These are phyloP conservation scores for Exophiala viscosa DNA, from an alignment of 2,329 filamentous ascomycete species.

Conservation along the genomic window DNA sequence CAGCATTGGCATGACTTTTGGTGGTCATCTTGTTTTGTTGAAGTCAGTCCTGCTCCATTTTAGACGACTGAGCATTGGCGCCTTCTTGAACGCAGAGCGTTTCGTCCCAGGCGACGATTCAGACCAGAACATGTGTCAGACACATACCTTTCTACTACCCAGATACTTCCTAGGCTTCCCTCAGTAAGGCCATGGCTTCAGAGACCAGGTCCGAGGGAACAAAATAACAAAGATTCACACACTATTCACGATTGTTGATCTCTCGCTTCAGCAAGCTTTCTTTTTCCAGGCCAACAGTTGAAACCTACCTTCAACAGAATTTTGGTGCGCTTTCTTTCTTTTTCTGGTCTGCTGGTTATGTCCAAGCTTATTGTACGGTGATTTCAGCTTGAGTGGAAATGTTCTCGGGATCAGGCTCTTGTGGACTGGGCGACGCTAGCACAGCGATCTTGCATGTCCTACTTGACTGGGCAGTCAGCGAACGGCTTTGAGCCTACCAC, in stretches of 20 bases:
- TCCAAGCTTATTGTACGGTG: neutral
- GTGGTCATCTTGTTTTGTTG: too few species aligned
- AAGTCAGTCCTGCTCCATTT: neutral
- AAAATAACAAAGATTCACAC: slow-evolving; percentile 5
- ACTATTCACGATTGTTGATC: slow-evolving; percentile 19
- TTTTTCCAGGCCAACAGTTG: slow-evolving; percentile 5
- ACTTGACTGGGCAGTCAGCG: too few species aligned
- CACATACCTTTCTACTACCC: slow-evolving; percentile 1
- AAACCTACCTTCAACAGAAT: slow-evolving; percentile 3
- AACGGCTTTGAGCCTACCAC: too few species aligned
- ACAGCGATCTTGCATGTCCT: too few species aligned
- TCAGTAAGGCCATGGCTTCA: neutral
- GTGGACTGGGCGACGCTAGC: neutral
- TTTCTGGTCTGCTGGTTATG: neutral
- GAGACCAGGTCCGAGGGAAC: neutral
- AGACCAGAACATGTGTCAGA: slow-evolving; percentile 7
- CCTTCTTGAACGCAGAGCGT: slow-evolving; percentile 5
- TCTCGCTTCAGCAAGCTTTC: slow-evolving; percentile 25
- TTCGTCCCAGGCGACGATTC: slow-evolving; percentile 2
- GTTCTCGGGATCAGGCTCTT: neutral
- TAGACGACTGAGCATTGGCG: neutral
- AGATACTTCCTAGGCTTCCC: neutral
- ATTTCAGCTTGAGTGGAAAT: neutral
- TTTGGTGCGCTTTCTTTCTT: slow-evolving; percentile 5
- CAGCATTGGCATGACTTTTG: slow-evolving; percentile 12